Evolutionary conservation across 371 early-diverging fungal species (phyloP), one percentile per base, ranked within the genome.

Genomic region (Syncephalastrum contaminatum): DNA sequence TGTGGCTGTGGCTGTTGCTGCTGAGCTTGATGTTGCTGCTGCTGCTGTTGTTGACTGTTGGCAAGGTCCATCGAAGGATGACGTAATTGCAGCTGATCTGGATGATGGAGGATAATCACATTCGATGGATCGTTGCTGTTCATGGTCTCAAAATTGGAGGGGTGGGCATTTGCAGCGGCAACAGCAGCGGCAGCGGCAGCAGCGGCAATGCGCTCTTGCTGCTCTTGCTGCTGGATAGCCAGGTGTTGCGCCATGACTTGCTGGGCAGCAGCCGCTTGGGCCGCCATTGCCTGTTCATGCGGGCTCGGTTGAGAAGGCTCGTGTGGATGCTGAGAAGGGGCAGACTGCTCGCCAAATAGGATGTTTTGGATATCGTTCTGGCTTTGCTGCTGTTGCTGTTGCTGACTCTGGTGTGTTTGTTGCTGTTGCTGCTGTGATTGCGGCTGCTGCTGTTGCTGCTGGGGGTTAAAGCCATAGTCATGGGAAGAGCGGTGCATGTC

Each of bases 171-270:
- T 14, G 19, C 16, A 19, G 19, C 15, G 22, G 51, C 20, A 16
- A 16, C 42, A 13, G 21, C 51, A 51, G 40, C 39, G 30, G 18
- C 5, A 21, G 16, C 30, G 21, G 25, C 51, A 27, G 16, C 39
- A 22, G 42, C 20, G n/a, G 15, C 12, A 21, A 19, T 10, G 51
- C 30, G 47, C 30, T 53, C 27, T 27, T 53, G 59, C 12, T 45
- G 40, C 22, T 58, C 48, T 46, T 60, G 55, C 18, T 45, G 60
- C 20, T 49, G 43, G 4, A 21, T 22, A 18, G 60, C 60, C n/a
- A 60, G 42, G 14, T 60, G 55, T 40, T 54, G 51, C 21, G 60
- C 60, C 60, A 60, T 60, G 13, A 30, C 60, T 7, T 60, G 60
- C 49, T 60, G 55, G 21, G 53, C 53, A 41, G 55, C 55, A 1